phyloP scores from a whole-genome alignment of 805 yeast species.

The Spathaspora sp. region DNA sequence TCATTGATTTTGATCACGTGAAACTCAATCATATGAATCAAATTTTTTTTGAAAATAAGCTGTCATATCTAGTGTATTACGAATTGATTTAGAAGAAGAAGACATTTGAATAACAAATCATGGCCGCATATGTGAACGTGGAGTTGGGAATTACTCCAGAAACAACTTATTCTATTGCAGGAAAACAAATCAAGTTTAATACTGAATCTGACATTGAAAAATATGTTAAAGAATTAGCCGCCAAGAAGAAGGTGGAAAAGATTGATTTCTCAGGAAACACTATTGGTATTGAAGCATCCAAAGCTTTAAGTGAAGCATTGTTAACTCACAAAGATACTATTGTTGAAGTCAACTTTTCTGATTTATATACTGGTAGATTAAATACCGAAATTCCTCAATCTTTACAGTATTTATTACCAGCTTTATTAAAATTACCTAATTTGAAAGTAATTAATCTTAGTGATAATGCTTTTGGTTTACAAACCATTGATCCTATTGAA shows the following conservation, averaged over 20 bases:
- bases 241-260: constrained; percentile 38
- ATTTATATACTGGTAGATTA: constrained; percentile 90
- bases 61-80: too few species aligned
- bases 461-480: constrained; percentile 96
- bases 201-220: constrained; percentile 68
- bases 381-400: constrained; percentile 92
- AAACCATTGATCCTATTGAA: constrained; percentile 88
- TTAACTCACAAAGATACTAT: constrained; percentile 42
- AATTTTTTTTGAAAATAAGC: background rate
- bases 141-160: constrained; percentile 38
- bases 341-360: constrained; percentile 79
- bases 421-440: constrained; percentile 63
- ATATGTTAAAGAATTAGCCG: constrained; percentile 54
- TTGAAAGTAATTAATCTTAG: constrained; percentile 76
- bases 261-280: constrained; percentile 92
- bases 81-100: too few species aligned
- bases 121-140: constrained; percentile 19
- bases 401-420: constrained; percentile 67
- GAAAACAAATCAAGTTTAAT: constrained; percentile 75
- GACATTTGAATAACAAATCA: constrained; percentile 3
- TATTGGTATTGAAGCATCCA: constrained; percentile 85
- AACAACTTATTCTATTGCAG: constrained; percentile 56
- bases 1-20: background rate
- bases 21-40: background rate
- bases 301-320: constrained; percentile 58